These are phyloP conservation scores for Perilla frutescens DNA, from an alignment of 257 asterid genomes.

Conservation along the genomic window DNA sequence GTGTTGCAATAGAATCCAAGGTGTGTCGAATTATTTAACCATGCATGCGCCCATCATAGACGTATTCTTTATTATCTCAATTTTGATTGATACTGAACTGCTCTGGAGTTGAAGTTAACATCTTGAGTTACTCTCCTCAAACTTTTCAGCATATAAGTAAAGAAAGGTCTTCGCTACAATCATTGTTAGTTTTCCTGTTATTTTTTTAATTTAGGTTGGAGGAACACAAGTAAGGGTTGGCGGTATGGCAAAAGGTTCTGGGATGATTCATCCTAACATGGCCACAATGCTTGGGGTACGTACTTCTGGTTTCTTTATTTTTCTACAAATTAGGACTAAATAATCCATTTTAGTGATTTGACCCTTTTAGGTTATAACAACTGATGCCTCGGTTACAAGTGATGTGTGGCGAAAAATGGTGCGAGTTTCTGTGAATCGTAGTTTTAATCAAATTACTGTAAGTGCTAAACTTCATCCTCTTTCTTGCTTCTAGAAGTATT, in stretches of 20 bases:
- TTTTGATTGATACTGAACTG: constrained; percentile 19
- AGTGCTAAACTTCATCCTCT: constrained; percentile 38
- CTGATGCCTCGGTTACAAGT: constrained; percentile 83
- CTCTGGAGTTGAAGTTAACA: constrained; percentile 11
- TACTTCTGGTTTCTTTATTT: constrained; percentile 29
- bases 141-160: constrained; percentile 1
- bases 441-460: constrained; percentile 96
- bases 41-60: not conserved
- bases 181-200: not conserved
- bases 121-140: not conserved
- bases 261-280: constrained; percentile 99
- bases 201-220: constrained; percentile 62
- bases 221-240: constrained; percentile 72
- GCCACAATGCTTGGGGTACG: constrained; percentile 98
- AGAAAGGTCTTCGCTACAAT: not conserved
- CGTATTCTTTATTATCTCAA: not conserved
- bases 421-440: constrained; percentile 81
- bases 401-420: constrained; percentile 97
- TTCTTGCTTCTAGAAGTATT: constrained; percentile 11
- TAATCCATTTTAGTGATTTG: constrained; percentile 31
- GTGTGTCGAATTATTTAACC: constrained; percentile 44
- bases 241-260: constrained; percentile 99
- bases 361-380: constrained; percentile 77
- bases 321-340: constrained; percentile 9
- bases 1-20: constrained; percentile 84